Evolutionary conservation across 306 rosid species (phyloP).

Genomic region (Glycine tomentella): DNA sequence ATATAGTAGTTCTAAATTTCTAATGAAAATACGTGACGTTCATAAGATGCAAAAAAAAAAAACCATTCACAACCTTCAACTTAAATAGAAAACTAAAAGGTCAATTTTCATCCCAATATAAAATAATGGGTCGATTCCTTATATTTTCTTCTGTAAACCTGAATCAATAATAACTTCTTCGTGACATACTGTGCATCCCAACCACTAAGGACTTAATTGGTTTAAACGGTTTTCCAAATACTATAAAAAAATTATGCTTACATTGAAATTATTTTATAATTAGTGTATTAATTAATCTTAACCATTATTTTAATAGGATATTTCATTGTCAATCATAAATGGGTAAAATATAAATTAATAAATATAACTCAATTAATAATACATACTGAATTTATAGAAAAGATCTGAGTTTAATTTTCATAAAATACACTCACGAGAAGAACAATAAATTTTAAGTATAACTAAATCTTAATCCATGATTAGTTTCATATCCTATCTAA

Average conservation of each 20-base stretch:
- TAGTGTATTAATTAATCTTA: not conserved
- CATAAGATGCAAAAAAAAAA: not conserved
- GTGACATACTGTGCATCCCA: not conserved
- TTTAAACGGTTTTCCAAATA: not conserved
- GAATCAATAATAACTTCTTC: not conserved
- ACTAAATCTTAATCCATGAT: too few species aligned
- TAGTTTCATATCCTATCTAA: too few species aligned
- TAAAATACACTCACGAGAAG: too few species aligned
- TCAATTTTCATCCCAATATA: not conserved
- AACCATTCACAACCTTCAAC: not conserved
- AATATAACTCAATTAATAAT: too few species aligned
- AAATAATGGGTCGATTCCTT: not conserved
- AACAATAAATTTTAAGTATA: too few species aligned
- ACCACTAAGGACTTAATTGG: not conserved
- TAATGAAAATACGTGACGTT: not conserved
- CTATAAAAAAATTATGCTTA: not conserved
- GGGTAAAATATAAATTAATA: too few species aligned
- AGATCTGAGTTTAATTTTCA: too few species aligned
- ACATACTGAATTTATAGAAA: too few species aligned
- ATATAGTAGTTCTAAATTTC: not conserved
- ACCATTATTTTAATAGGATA: not conserved
- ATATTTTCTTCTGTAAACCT: too few species aligned
- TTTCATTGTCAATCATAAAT: too few species aligned
- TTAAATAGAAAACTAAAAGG: not conserved
- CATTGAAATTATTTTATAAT: not conserved